These are phyloP conservation scores for Clausena lansium DNA, from an alignment of 345 rosid genomes.

Conservation along the genomic window DNA sequence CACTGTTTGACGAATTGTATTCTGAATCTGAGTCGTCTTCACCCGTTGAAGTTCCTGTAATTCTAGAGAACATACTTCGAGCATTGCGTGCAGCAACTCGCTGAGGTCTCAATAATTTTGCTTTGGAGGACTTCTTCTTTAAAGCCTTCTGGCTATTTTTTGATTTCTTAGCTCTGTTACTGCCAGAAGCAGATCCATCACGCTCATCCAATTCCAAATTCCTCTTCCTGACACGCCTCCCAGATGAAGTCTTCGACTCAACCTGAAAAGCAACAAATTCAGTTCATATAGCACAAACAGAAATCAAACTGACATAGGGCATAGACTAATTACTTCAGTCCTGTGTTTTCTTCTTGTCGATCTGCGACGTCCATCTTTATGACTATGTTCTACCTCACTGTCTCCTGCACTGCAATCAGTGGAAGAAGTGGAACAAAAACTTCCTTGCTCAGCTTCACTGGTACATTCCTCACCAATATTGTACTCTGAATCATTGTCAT, in stretches of 20 bases:
- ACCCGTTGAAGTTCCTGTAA: conserved; percentile 73
- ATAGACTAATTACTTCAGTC: conserved; percentile 52
- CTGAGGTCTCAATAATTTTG: conserved; percentile 76
- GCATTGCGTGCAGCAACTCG: conserved; percentile 96
- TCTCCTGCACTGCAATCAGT: conserved; percentile 65
- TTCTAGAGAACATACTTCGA: conserved; percentile 72
- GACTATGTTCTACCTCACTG: conserved; percentile 51
- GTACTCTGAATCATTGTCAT: conserved; percentile 88
- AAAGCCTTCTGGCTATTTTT: conserved; percentile 53
- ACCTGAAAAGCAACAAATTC: conserved; percentile 47
- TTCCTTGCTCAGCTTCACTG: conserved; percentile 70
- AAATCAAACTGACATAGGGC: conserved; percentile 9
- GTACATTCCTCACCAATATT: conserved; percentile 71
- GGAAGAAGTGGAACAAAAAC: conserved; percentile 55
- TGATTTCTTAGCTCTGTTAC: conserved; percentile 44
- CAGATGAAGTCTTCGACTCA: conserved; percentile 57
- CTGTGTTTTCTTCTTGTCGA: conserved; percentile 58
- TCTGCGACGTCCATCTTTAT: conserved; percentile 57
- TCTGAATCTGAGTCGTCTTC: conserved; percentile 50
- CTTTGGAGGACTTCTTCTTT: conserved; percentile 55
- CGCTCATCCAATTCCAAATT: conserved; percentile 64
- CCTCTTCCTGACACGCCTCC: conserved; percentile 78
- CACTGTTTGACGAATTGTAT: conserved; percentile 62
- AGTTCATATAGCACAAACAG: conserved; percentile 25
- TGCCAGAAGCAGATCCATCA: conserved; percentile 52